Conservation (phyloP, 768 basidiomycete genomes). For the Artomyces pyxidatus region DNA sequence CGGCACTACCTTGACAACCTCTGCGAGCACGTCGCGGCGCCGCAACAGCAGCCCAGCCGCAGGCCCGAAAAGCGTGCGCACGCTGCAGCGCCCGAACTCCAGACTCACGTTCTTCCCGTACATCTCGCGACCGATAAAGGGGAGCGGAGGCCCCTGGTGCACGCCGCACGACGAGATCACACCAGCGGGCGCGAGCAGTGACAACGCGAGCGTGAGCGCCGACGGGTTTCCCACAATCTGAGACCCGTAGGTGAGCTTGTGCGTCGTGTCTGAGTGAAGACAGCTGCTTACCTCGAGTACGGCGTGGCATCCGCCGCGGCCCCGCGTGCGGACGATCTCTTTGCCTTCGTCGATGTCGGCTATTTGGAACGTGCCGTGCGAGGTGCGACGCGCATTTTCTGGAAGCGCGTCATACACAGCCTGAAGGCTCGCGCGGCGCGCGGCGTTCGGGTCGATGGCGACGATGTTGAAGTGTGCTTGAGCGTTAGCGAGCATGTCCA, state of each 20-base stretch:
- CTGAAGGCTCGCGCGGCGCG: conserved; percentile 51
- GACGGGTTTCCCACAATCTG: conserved; percentile 66
- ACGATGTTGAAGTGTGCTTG: conserved; percentile 46
- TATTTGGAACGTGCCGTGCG: conserved; percentile 39
- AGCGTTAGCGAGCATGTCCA: conserved; percentile 47
- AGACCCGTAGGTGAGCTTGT: not conserved
- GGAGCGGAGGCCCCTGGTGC: conserved; percentile 45
- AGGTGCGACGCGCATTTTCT: conserved; percentile 28
- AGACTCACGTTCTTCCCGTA: conserved; percentile 77
- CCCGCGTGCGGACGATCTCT: conserved; percentile 40
- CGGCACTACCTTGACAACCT: conserved; percentile 55
- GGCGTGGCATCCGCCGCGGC: conserved; percentile 51
- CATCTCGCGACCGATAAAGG: conserved; percentile 45
- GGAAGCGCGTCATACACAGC: conserved; percentile 40
- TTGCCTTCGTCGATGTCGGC: conserved; percentile 46
- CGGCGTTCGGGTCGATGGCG: conserved; percentile 53
- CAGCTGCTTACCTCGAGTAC: conserved; percentile 51
- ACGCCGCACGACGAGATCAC: conserved; percentile 70
- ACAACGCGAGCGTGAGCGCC: conserved; percentile 57
- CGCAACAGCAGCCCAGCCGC: conserved; percentile 64
- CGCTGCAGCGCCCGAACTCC: conserved; percentile 78
- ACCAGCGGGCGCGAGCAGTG: conserved; percentile 69
- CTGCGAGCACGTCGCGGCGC: conserved; percentile 65
- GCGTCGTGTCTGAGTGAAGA: not conserved
- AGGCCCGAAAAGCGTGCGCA: conserved; percentile 65